phyloP scores from a whole-genome alignment of 495 filamentous ascomycete species.

The Aeminium ludgeri region DNA sequence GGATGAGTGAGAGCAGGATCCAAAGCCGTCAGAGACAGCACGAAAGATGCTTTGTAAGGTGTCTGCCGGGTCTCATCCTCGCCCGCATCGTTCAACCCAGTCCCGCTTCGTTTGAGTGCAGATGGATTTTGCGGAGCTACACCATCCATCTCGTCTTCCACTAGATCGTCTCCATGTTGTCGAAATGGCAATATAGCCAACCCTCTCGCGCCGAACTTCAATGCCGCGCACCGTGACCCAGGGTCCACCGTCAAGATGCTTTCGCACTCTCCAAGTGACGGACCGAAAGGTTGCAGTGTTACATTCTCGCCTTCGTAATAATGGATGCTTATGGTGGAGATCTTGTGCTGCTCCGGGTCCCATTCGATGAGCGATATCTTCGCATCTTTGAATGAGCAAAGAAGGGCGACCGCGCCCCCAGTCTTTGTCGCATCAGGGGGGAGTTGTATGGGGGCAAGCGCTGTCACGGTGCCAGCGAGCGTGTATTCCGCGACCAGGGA shows the following conservation, averaged over 20 bases:
- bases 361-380: slow-evolving; percentile 88
- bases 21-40: slow-evolving; percentile 66
- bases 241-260: slow-evolving; percentile 80
- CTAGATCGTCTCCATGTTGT: slow-evolving; percentile 67
- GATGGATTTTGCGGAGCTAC: slow-evolving; percentile 22
- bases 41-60: slow-evolving; percentile 81
- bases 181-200: slow-evolving; percentile 89
- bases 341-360: slow-evolving; percentile 60
- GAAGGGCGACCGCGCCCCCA: slow-evolving; percentile 59
- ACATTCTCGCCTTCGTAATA: slow-evolving; percentile 93
- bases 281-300: slow-evolving; percentile 55
- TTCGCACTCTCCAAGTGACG: slow-evolving; percentile 47
- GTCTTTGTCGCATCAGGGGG: slow-evolving; percentile 40
- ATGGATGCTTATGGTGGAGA: slow-evolving; percentile 85
- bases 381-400: slow-evolving; percentile 74
- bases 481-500: slow-evolving; percentile 69
- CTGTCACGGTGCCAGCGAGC: slow-evolving; percentile 67
- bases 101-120: slow-evolving; percentile 4
- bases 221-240: slow-evolving; percentile 74
- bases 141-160: slow-evolving; percentile 48
- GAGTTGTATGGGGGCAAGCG: slow-evolving; percentile 57
- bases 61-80: slow-evolving; percentile 44
- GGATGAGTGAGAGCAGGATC: slow-evolving; percentile 76
- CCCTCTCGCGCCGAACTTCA: slow-evolving; percentile 78
- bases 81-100: slow-evolving; percentile 13